A percentile compares a stretch with the other conserved stretches of the same genome.
Conservation (phyloP, 1,139 yeast genomes). For the Protomyces gravidus region DNA sequence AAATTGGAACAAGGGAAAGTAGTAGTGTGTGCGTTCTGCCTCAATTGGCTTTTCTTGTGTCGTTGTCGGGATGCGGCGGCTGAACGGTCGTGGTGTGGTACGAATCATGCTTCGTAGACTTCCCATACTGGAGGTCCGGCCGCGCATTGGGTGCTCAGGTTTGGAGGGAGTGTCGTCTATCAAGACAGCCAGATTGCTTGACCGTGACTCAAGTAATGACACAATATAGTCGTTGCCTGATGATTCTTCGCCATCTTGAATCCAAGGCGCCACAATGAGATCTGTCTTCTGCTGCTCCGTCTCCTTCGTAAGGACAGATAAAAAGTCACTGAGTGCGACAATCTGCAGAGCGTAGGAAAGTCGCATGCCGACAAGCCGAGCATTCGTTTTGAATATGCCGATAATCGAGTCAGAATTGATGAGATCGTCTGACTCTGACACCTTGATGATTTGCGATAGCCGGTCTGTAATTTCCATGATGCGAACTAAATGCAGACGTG, state of each 20-base stretch:
- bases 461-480: slow-evolving; percentile 32
- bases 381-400: slow-evolving; percentile 28
- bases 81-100: neutral
- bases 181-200: slow-evolving; percentile 16
- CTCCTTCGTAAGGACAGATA: slow-evolving; percentile 12
- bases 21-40: slow-evolving; percentile 26
- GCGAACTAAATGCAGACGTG: slow-evolving; percentile 22
- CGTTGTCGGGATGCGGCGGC: neutral
- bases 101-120: slow-evolving; percentile 12
- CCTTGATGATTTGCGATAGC: slow-evolving; percentile 30
- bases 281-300: slow-evolving; percentile 21
- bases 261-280: slow-evolving; percentile 31
- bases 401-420: slow-evolving; percentile 29
- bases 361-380: slow-evolving; percentile 17
- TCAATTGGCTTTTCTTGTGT: neutral
- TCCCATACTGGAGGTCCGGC: slow-evolving; percentile 19
- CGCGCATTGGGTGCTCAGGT: slow-evolving; percentile 11
- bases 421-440: slow-evolving; percentile 30
- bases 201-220: slow-evolving; percentile 12
- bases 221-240: slow-evolving; percentile 12
- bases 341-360: slow-evolving; percentile 29
- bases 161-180: slow-evolving; percentile 5
- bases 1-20: slow-evolving; percentile 29
- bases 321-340: slow-evolving; percentile 26
- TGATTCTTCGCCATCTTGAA: slow-evolving; percentile 24